Base-by-base conservation (phyloP, 495 filamentous ascomycete species). In the Thozetella sp. region DNA sequence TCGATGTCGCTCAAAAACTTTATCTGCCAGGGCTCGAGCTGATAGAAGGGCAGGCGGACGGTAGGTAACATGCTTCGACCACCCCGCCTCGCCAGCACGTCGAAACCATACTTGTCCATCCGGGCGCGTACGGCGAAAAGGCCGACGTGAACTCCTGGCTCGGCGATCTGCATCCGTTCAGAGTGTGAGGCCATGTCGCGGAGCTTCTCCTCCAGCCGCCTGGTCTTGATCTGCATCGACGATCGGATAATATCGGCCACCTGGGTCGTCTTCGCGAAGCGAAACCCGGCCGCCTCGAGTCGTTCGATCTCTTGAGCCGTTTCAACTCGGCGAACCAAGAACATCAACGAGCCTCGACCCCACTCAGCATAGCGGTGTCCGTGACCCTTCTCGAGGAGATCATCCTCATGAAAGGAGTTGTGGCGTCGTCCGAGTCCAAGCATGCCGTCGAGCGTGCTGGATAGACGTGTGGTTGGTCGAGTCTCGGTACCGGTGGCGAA, bases 101-200 rank as follows among this genome's bases (percentile, higher is more conserved):
- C 87, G 62, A 89, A 89, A 37, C 84, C 83, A 60, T 84, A 81
- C 22, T 68, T 69, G 51, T 78, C 76, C 25, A 86, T 68, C 11
- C 80, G 80, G 10, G 88, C 83, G n/a, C 88, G 84, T 60, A 91
- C 76, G 1, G 86, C 79, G 61, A 90, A 93, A 37, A 82, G 82
- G 48, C 82, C 82, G 0, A 93, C 62, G 61, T 90, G 86, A n/a
- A 88, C 86, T 4, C 90, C 90, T 22, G 85, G 73, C 19, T 76
- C 71, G 19, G 85, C 78, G 15, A 76, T 74, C 10, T 74, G 71
- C 46, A 79, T 69, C 2, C 70, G 71, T 2, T 70, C 70, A 11
- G 78, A 77, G 63, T 82, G 87, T 23, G 77, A 73, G 15, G 72
- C 72, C 76, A 92, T 87, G 25, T 77, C 72, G 2, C 72, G 68